Evolutionary conservation across 495 filamentous ascomycete species (phyloP).

Genomic region (Parathielavia hyrcaniae): DNA sequence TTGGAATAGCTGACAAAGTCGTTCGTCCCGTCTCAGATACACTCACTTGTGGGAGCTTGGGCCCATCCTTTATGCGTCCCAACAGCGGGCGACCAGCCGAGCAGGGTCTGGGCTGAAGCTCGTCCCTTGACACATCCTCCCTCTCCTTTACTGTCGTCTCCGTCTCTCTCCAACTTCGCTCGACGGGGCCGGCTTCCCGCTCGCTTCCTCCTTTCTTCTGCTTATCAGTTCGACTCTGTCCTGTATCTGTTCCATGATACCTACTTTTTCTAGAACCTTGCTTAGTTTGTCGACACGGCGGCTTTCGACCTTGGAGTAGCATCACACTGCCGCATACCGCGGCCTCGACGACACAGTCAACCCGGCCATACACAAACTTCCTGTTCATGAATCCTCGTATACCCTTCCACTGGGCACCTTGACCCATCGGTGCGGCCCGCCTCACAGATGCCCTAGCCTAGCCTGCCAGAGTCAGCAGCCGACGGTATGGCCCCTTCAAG

Average conservation of each 20-base stretch:
- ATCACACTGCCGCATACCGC: background rate
- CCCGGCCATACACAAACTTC: background rate
- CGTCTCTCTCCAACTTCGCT: slow-evolving; percentile 23
- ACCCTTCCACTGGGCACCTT: slow-evolving; percentile 14
- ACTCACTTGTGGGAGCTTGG: slow-evolving; percentile 19
- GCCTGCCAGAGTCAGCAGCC: slow-evolving; percentile 23
- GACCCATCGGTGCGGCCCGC: slow-evolving; percentile 19
- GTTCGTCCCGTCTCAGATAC: slow-evolving; percentile 23
- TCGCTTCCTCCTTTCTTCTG: slow-evolving; percentile 13
- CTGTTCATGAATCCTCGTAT: slow-evolving; percentile 13
- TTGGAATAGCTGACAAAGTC: slow-evolving; percentile 4
- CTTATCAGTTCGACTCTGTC: background rate
- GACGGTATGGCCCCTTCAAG: slow-evolving; percentile 32
- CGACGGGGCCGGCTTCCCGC: slow-evolving; percentile 20
- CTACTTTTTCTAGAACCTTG: slow-evolving; percentile 7
- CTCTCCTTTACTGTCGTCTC: background rate
- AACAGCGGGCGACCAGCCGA: slow-evolving; percentile 21
- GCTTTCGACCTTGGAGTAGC: background rate
- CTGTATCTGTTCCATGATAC: slow-evolving; percentile 5
- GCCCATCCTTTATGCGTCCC: slow-evolving; percentile 25
- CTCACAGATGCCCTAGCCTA: slow-evolving; percentile 8
- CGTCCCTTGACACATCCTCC: slow-evolving; percentile 31
- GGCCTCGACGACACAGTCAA: background rate
- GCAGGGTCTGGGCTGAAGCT: slow-evolving; percentile 28
- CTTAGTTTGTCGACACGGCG: background rate